Evolutionary conservation across 495 filamentous ascomycete species (phyloP), one percentile per base, ranked within the genome.

Genomic region (Massariosphaeria phaeospora): DNA sequence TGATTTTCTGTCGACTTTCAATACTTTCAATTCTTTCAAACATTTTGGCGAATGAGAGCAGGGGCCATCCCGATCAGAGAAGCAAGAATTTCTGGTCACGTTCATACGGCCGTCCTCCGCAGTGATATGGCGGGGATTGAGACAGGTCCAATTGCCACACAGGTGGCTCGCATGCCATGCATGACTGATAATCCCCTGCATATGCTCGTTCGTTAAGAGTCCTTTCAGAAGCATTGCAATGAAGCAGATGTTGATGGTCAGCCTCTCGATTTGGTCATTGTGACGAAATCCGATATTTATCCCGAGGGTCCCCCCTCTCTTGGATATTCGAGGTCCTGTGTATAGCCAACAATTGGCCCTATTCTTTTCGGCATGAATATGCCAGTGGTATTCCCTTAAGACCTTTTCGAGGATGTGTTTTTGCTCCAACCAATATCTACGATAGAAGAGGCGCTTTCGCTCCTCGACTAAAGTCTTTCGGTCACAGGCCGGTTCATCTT

Each of bases 131-230:
- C 27, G 34, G 3, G 58, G 56, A 51, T 72, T 72, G n/a, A 63
- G 41, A 42, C 70, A 71, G 0, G 50, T 66, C 67, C 70, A 72
- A 35, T 72, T 71, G 1, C 69, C 69, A 40, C 70, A 71, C 2
- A 72, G 61, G 48, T 72, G 69, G 29, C 62, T 66, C 0, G 67
- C 47, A 40, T 68, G 66, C 69, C 69, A 71, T 18, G 43, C n/a
- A 0, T 66, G 34, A 7, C 66, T 47, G 30, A 72, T 61, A 21
- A 61, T 70, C 3, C 69, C 67, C 18, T 67, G 50, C 39, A 56
- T 66, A 27, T 69, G 66, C n/a, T 59, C 56, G 6, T 61, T 52
- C 5, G 62, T 69, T 39, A 72, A 26, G 1, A 49, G 36, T n/a
- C 48, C 12, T 2, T 57, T 24, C 17, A 67, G 17, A 0, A 69